A percentile compares a stretch with the other conserved stretches of the same genome.
These are phyloP conservation scores for Fragilaria crotonensis DNA, from an alignment of 108 stramenopile species.

Conservation along the genomic window DNA sequence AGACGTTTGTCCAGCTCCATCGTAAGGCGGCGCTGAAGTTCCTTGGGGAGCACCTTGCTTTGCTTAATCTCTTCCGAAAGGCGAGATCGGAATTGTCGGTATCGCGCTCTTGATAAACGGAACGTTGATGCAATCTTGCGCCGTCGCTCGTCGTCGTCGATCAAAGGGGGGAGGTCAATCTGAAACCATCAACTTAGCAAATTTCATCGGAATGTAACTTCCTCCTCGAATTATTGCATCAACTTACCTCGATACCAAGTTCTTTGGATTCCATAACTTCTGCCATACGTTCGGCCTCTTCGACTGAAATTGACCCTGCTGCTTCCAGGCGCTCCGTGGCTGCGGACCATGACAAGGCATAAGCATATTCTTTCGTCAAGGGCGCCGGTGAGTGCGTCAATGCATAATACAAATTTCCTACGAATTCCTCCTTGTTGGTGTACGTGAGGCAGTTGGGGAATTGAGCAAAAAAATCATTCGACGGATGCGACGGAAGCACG, in stretches of 20 bases:
- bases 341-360: constrained; percentile 73
- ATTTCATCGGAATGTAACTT: not conserved
- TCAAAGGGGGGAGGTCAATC: constrained; percentile 64
- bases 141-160: constrained; percentile 46
- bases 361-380: constrained; percentile 44
- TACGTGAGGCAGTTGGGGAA: constrained; percentile 79
- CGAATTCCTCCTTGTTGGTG: constrained; percentile 66
- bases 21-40: constrained; percentile 46
- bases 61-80: constrained; percentile 64
- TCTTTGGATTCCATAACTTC: constrained; percentile 40
- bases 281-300: constrained; percentile 61
- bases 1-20: constrained; percentile 69
- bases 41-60: constrained; percentile 62
- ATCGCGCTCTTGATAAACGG: constrained; percentile 40
- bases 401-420: constrained; percentile 66
- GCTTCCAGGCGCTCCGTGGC: constrained; percentile 70
- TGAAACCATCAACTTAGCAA: constrained; percentile 3
- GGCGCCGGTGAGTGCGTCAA: constrained; percentile 72
- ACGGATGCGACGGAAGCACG: constrained; percentile 65
- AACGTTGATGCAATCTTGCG: constrained; percentile 42
- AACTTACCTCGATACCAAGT: constrained; percentile 59
- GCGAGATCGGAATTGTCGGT: constrained; percentile 52
- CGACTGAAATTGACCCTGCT: constrained; percentile 54
- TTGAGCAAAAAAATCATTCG: constrained; percentile 61
- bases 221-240: not conserved